A percentile compares a stretch with the other conserved stretches of the same genome.
Conservation (phyloP, 2,329 filamentous ascomycete species). For the Tolypocladium guangdongense region DNA sequence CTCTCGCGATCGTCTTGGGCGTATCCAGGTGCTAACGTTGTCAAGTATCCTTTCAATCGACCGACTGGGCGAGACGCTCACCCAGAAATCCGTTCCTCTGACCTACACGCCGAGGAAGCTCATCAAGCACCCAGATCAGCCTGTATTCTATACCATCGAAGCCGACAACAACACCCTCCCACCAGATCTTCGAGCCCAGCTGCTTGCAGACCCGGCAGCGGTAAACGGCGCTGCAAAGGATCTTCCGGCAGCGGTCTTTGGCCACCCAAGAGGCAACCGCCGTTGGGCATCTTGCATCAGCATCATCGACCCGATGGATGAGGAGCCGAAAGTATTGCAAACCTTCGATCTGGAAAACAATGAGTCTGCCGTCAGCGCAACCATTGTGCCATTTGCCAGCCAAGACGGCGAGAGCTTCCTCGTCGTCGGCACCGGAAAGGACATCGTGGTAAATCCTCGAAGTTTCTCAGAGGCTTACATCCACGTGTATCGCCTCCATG, state of each 20-base stretch:
- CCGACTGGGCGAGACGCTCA: constrained; percentile 72
- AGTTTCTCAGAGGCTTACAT: constrained; percentile 73
- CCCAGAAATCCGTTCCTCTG: constrained; percentile 76
- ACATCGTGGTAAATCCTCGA: constrained; percentile 69
- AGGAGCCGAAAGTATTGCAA: constrained; percentile 59
- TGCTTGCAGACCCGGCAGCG: constrained; percentile 60
- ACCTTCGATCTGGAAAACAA: constrained; percentile 80
- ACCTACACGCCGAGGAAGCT: constrained; percentile 86
- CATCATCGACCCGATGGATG: constrained; percentile 70
- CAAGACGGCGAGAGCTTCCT: constrained; percentile 85
- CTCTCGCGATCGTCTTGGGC: not conserved
- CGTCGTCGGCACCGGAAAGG: constrained; percentile 88
- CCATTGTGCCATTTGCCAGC: constrained; percentile 74
- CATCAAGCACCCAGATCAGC: constrained; percentile 75
- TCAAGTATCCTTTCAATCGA: constrained; percentile 80
- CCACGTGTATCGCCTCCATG: constrained; percentile 82
- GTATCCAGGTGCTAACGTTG: not conserved
- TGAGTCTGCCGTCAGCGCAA: constrained; percentile 80
- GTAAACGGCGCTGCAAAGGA: constrained; percentile 63
- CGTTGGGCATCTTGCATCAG: constrained; percentile 96
- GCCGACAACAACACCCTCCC: constrained; percentile 87
- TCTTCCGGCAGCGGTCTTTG: constrained; percentile 73
- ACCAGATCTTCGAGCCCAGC: constrained; percentile 60
- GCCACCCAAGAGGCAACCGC: constrained; percentile 70
- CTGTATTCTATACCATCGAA: constrained; percentile 89